These are phyloP conservation scores for Viola pubescens DNA, from an alignment of 441 rosid genomes.

Conservation along the genomic window DNA sequence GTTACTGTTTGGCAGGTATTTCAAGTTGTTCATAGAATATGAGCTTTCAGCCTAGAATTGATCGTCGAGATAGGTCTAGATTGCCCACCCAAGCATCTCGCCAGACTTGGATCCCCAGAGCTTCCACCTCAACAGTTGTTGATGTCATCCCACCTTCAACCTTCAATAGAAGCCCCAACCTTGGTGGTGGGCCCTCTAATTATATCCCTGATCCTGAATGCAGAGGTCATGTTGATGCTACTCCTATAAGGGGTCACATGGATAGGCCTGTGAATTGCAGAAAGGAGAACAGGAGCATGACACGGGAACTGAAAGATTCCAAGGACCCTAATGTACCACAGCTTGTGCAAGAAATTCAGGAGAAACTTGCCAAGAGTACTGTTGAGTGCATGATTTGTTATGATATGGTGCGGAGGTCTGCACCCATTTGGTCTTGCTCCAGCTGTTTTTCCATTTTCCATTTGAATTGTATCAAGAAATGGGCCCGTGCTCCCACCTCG, in stretches of 20 bases:
- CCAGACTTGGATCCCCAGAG: constrained; percentile 82
- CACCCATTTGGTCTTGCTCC: constrained; percentile 89
- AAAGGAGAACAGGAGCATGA: constrained; percentile 30
- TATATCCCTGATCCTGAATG: constrained; percentile 16
- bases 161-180: constrained; percentile 18
- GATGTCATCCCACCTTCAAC: constrained; percentile 20
- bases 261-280: constrained; percentile 32
- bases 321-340: constrained; percentile 72
- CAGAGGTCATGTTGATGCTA: constrained; percentile 23
- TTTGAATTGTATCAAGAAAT: constrained; percentile 84
- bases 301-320: constrained; percentile 21
- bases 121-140: constrained; percentile 23
- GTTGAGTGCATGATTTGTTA: constrained; percentile 98
- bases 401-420: constrained; percentile 82
- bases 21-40: constrained; percentile 21
- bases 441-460: constrained; percentile 95
- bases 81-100: constrained; percentile 32
- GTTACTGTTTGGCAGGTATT: no score
- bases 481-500: constrained; percentile 97
- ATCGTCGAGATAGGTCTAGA: constrained; percentile 50
- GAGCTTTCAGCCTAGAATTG: constrained; percentile 56
- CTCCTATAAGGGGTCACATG: background rate
- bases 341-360: constrained; percentile 90
- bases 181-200: constrained; percentile 11
- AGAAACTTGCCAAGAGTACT: constrained; percentile 62